Percentiles rank a stretch among this genome's conserved stretches.
These are phyloP conservation scores for Diddensiella santjacobensis DNA, from an alignment of 805 yeast species.

Conservation along the genomic window DNA sequence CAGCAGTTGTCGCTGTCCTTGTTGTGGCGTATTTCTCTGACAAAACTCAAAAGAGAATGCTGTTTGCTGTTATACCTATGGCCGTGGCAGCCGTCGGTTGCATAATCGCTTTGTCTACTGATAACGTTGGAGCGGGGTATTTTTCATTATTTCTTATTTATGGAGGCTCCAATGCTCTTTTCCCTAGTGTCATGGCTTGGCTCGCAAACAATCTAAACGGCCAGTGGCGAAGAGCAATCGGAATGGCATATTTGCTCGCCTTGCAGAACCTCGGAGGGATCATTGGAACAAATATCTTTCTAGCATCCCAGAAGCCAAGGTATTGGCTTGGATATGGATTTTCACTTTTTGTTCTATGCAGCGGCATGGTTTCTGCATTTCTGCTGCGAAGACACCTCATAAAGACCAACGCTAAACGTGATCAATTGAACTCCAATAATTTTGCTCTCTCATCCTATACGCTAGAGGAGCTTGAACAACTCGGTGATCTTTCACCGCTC, in stretches of 20 bases:
- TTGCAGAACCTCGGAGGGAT: constrained; percentile 2
- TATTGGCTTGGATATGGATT: constrained; percentile 5
- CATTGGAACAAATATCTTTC: constrained; percentile 6
- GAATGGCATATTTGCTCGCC: constrained; percentile 5
- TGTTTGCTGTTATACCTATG: background rate
- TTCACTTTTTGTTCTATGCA: background rate
- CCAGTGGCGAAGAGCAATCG: constrained; percentile 5
- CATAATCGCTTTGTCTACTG: background rate
- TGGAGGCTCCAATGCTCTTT: background rate
- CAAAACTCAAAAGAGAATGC: background rate
- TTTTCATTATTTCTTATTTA: constrained; percentile 2
- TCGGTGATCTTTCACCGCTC: background rate
- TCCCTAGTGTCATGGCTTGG: constrained; percentile 9
- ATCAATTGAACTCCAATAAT: background rate
- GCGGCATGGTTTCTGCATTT: constrained; percentile 1
- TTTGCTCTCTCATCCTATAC: background rate
- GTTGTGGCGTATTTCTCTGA: background rate
- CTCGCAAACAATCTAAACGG: constrained; percentile 7
- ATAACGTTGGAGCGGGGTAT: constrained; percentile 4
- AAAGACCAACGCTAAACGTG: background rate
- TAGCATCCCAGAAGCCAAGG: background rate
- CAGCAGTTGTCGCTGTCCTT: background rate
- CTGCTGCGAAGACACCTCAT: background rate
- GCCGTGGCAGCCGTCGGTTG: background rate
- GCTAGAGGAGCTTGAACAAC: background rate